These are phyloP conservation scores for Thalassia testudinum DNA, from an alignment of 116 monocot genomes.

Conservation along the genomic window DNA sequence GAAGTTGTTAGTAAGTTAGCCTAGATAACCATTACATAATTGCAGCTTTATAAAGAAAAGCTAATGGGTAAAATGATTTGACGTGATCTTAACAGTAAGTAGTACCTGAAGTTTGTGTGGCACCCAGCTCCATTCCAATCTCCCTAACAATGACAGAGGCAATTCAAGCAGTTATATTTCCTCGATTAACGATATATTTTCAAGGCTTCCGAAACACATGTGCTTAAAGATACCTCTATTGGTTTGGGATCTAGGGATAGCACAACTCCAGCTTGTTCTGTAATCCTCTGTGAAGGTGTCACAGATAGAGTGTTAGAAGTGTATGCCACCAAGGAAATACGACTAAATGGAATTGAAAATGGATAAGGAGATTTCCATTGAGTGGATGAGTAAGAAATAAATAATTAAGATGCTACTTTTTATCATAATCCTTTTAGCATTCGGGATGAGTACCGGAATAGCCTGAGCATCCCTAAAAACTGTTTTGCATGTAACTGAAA, in stretches of 20 bases:
- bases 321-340: no score
- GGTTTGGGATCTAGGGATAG: conserved; percentile 86
- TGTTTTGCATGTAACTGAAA: no score
- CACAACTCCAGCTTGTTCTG: conserved; percentile 79
- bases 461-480: no score
- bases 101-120: conserved; percentile 86
- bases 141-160: conserved; percentile 23
- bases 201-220: background rate
- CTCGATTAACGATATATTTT: background rate
- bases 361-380: no score
- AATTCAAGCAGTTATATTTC: background rate
- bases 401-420: no score
- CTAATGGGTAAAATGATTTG: background rate
- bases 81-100: background rate
- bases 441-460: no score
- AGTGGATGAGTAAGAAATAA: no score
- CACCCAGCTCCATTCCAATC: conserved; percentile 98
- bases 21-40: background rate
- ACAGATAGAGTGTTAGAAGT: no score
- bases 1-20: no score
- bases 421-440: no score
- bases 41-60: background rate
- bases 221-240: conserved; percentile 69
- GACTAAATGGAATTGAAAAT: no score
- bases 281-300: conserved; percentile 49